Evolutionary conservation across 306 rosid species (phyloP).

Genomic region (cucumber (Cucumis sativus)): Cucumber_9930_V3 NC_026660.2:22482501-22483000

Average conservation of each 20-base stretch:
- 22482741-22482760: not conserved
- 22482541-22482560: constrained; percentile 82
- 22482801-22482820: not conserved
- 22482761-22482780: not conserved
- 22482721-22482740: not conserved
- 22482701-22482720: not conserved
- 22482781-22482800: not conserved
- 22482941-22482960: not conserved
- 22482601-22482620: constrained; percentile 80
- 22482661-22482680: constrained; percentile 26
- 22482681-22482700: not conserved
- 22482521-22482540: constrained; percentile 81
- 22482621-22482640: constrained; percentile 82
- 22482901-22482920: not conserved
- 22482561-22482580: constrained; percentile 91
- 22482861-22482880: not conserved
- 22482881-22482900: not conserved
- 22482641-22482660: constrained; percentile 91
- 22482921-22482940: not conserved
- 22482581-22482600: constrained; percentile 88
- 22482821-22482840: not conserved
- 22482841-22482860: not conserved
- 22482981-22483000: not conserved
- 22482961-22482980: not conserved
- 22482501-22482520: constrained; percentile 72